A percentile compares a stretch with the other conserved stretches of the same genome.
phyloP scores from a whole-genome alignment of 345 rosid genomes.

The Triadica sebifera region DNA sequence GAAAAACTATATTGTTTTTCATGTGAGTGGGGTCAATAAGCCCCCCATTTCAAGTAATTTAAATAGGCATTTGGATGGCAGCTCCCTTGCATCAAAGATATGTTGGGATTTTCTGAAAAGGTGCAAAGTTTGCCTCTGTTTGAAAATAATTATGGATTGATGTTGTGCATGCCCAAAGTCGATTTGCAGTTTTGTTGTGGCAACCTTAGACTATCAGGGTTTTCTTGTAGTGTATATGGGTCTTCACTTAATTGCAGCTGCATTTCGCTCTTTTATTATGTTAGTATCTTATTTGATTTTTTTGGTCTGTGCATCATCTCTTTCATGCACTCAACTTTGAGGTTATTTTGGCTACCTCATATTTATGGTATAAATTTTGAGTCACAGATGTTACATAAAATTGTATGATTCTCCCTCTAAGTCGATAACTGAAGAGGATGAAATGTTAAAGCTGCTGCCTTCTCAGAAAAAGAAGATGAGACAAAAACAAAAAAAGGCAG shows the following conservation, averaged over 20 bases:
- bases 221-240: background rate
- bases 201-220: background rate
- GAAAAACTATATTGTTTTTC: too few species aligned
- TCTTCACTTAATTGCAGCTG: background rate
- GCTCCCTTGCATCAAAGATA: background rate
- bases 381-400: constrained; percentile 80
- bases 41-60: too few species aligned
- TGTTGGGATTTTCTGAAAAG: background rate
- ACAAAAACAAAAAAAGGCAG: constrained; percentile 90
- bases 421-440: constrained; percentile 71
- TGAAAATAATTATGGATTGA: background rate
- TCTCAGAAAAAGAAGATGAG: constrained; percentile 91
- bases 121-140: background rate
- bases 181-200: background rate
- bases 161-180: background rate
- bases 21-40: too few species aligned
- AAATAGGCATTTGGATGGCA: too few species aligned
- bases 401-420: constrained; percentile 80
- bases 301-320: background rate
- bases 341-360: background rate
- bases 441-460: constrained; percentile 72
- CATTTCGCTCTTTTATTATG: background rate
- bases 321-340: background rate
- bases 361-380: constrained; percentile 24
- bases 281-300: background rate